Evolutionary conservation across 441 rosid genomes (phyloP).

Genomic region (Brassica balearica): DNA sequence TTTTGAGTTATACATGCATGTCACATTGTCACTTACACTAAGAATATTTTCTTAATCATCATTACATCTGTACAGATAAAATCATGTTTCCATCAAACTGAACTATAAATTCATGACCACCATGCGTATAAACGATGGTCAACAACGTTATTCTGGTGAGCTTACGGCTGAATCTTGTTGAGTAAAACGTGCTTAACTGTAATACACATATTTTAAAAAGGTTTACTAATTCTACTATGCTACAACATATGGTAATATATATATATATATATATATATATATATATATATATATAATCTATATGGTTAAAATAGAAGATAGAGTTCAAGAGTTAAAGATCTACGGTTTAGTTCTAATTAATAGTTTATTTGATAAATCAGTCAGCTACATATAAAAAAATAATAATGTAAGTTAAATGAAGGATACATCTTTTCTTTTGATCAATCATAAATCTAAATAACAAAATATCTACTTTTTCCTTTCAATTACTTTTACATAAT

Average conservation of each 20-base stretch:
- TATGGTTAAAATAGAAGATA: not conserved
- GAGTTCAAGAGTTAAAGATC: not conserved
- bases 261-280: no score
- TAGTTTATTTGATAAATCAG: not conserved
- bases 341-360: not conserved
- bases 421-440: not conserved
- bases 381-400: not conserved
- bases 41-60: not conserved
- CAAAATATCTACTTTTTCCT: not conserved
- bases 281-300: not conserved
- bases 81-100: not conserved
- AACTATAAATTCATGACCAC: conserved; percentile 2
- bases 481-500: not conserved
- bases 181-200: not conserved
- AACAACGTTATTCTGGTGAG: not conserved
- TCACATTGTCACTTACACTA: not conserved
- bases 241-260: not conserved
- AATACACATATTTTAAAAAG: not conserved
- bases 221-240: not conserved
- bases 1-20: conserved; percentile 18
- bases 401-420: not conserved
- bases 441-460: not conserved
- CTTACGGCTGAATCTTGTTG: not conserved
- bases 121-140: not conserved
- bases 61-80: conserved; percentile 6